Conservation (phyloP, 2,329 filamentous ascomycete species). For the Neurospora crassa region DNA sequence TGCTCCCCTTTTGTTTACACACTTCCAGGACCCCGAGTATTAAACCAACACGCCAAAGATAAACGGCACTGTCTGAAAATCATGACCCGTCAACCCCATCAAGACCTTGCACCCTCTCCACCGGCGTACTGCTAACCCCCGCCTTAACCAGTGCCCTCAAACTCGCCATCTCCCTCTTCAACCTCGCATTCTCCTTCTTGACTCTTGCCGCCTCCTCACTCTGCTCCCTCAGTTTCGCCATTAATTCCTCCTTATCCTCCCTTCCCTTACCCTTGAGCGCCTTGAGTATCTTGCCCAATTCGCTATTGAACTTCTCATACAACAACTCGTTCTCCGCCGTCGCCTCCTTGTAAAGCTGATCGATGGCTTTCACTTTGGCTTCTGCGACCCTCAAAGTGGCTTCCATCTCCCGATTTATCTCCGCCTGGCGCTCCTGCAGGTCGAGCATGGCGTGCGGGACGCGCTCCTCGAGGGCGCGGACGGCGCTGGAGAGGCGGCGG, state of each 20-base stretch:
- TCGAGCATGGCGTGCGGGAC: conserved; percentile 52
- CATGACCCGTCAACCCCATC: background rate
- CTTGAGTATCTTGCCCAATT: conserved; percentile 72
- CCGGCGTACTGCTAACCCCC: conserved; percentile 17
- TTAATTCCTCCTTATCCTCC: conserved; percentile 70
- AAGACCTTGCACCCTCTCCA: background rate
- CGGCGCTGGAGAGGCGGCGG: conserved; percentile 42
- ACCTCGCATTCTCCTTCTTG: conserved; percentile 75
- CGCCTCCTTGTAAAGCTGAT: conserved; percentile 80
- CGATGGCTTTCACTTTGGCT: conserved; percentile 68
- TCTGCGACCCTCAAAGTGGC: conserved; percentile 64
- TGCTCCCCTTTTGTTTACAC: background rate
- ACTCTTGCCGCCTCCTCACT: conserved; percentile 68
- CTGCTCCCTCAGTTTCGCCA: conserved; percentile 59
- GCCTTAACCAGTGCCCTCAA: conserved; percentile 47
- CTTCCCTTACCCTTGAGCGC: conserved; percentile 63
- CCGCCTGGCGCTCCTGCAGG: conserved; percentile 49
- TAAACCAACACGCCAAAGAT: background rate
- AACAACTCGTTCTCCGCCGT: conserved; percentile 87
- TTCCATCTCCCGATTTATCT: conserved; percentile 62
- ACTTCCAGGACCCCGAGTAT: background rate
- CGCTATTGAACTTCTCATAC: conserved; percentile 87
- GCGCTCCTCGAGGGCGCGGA: conserved; percentile 58
- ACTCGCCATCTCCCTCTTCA: conserved; percentile 75
- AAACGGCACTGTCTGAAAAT: background rate